A percentile compares a stretch with the other conserved stretches of the same genome.
Conservation (phyloP, 2,329 filamentous ascomycete species). For the Dendryphion nanum region DNA sequence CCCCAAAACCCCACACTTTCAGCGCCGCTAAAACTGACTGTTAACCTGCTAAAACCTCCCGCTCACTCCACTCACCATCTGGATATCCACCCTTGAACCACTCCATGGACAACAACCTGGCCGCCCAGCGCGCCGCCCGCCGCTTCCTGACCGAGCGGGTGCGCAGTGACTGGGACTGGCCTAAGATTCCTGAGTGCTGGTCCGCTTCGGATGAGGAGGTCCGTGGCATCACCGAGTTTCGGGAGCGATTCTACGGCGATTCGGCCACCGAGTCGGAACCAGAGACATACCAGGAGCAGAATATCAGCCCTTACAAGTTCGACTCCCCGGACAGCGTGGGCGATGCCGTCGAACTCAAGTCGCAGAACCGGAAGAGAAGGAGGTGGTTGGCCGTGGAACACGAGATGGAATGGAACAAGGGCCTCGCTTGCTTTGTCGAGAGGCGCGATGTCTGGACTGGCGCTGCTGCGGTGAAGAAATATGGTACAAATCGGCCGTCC, state of each 20-base stretch:
- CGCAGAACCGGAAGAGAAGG: constrained; percentile 35
- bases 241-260: constrained; percentile 44
- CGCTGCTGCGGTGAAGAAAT: constrained; percentile 53
- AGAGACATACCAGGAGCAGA: constrained; percentile 17
- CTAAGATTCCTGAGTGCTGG: constrained; percentile 27
- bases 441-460: constrained; percentile 84
- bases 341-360: constrained; percentile 30
- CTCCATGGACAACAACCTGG: constrained; percentile 43
- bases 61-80: no score
- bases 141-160: constrained; percentile 43
- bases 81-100: no score
- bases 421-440: constrained; percentile 74
- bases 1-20: no score
- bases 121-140: constrained; percentile 43
- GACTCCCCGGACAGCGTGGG: constrained; percentile 47
- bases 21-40: no score
- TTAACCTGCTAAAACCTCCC: no score
- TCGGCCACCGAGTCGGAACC: constrained; percentile 19
- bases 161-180: constrained; percentile 48
- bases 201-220: constrained; percentile 37
- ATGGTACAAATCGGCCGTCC: constrained; percentile 10
- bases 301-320: constrained; percentile 37
- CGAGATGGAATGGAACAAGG: constrained; percentile 69
- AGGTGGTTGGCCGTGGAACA: constrained; percentile 36
- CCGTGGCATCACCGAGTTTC: constrained; percentile 35